phyloP scores from a whole-genome alignment of 2,329 filamentous ascomycete genomes.

The Pseudogymnoascus pannorum region DNA sequence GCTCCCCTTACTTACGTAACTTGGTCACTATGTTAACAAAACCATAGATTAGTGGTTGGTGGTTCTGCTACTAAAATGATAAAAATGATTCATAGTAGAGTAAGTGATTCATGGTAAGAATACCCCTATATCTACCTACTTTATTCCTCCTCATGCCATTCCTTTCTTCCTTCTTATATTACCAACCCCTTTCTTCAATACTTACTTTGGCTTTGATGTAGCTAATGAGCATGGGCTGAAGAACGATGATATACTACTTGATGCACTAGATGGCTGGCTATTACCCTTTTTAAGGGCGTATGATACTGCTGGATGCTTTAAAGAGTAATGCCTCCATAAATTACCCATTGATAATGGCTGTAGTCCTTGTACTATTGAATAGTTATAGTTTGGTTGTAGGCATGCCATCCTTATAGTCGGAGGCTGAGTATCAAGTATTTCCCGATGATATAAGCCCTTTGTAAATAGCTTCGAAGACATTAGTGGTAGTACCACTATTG shows the following conservation, averaged over 20 bases:
- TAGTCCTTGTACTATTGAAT: not conserved
- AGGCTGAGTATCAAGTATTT: not conserved
- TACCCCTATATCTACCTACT: too few species aligned
- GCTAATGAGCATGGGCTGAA: not conserved
- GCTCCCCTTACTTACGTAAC: too few species aligned
- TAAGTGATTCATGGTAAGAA: too few species aligned
- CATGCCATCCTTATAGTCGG: not conserved
- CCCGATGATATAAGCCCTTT: not conserved
- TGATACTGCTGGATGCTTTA: not conserved
- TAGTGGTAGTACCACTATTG: not conserved
- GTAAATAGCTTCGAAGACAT: not conserved
- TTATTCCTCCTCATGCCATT: too few species aligned
- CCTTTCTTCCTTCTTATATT: too few species aligned
- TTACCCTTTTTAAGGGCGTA: not conserved
- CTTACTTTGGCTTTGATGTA: not conserved
- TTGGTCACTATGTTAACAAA: too few species aligned
- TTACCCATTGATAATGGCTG: not conserved
- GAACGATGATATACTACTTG: not conserved
- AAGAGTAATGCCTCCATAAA: not conserved
- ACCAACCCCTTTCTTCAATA: too few species aligned
- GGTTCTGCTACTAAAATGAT: too few species aligned
- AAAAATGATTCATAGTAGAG: too few species aligned
- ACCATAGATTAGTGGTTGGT: too few species aligned
- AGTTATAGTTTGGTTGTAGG: not conserved
- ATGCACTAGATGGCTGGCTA: not conserved